Conservation (phyloP, 495 filamentous ascomycete species). For the Aspergillus ellipticus region DNA sequence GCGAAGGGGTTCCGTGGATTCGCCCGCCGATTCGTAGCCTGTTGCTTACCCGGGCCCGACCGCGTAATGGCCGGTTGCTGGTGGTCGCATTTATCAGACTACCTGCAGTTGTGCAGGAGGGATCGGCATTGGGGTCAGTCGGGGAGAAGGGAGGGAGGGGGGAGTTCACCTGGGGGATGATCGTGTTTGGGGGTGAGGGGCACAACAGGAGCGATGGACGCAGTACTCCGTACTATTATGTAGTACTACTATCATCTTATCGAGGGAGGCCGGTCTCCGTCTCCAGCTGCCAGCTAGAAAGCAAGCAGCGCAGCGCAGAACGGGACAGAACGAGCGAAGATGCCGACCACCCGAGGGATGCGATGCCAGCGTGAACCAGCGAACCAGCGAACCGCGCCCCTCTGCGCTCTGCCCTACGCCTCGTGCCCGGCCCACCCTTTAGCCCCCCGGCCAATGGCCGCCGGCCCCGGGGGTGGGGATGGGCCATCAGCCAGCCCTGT, state of each 20-base stretch:
- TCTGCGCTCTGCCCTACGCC: conserved; percentile 17
- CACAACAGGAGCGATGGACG: neutral
- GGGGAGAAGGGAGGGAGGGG: neutral
- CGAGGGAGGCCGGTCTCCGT: neutral
- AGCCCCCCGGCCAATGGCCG: neutral
- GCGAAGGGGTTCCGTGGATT: neutral
- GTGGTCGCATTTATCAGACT: neutral
- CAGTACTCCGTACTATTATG: too few relatives aligned
- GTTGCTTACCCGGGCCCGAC: neutral
- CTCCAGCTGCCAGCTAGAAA: neutral
- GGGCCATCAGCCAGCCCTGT: conserved; percentile 22
- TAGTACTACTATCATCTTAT: too few relatives aligned
- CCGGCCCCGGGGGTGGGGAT: neutral
- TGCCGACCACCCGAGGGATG: neutral
- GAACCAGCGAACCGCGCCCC: neutral
- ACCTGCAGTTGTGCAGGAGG: neutral
- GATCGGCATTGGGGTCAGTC: neutral
- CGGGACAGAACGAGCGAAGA: neutral
- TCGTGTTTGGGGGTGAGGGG: neutral
- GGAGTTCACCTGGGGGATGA: neutral
- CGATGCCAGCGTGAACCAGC: too few relatives aligned
- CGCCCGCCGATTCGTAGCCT: neutral
- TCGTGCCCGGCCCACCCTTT: conserved; percentile 12
- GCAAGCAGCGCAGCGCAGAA: neutral
- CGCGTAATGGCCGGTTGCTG: neutral